Base-by-base conservation (phyloP, 2,329 filamentous ascomycete genomes). In the Emergomyces pasteurianus region DNA sequence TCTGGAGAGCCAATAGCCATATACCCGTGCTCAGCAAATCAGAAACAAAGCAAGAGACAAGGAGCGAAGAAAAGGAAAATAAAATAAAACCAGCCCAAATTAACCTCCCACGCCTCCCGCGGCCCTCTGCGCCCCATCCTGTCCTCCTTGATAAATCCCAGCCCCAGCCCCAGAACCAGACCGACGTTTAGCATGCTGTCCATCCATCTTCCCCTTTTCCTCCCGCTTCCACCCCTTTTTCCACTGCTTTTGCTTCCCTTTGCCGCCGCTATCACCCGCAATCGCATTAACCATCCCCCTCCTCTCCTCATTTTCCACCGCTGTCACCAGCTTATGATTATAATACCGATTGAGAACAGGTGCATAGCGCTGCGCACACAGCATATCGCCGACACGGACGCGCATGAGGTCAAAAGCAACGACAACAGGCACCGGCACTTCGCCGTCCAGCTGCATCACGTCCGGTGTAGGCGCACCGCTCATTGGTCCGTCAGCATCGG, bases 361-460 rank as follows among this genome's bases (percentile, higher is more conserved):
- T 16, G 80, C 80, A 67, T 81, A 83, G 31, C 79, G 78, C 66
- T 85, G 80, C 63, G 85, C 73, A 64, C 81, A 71, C 26, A 78
- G 75, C 47, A 86, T 81, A 62, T 86, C 83, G 18, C 80, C 78
- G 16, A 86, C 77, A 65, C 79, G 80, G 63, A 86, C 75, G 3
- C 81, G 78, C 83, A 87, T 86, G 63, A 84, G 83, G 69, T 87
- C 84, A 66, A 86, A 86, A 0, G 83, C 82, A 14, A 84, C 77
- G 26, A 78, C 77, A 46, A 85, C 76, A 55, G 82, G 83, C 72
- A 83, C 79, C 62, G 80, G 52, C n/a, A 54, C 34, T 8, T n/a
- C 31, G 10, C 23, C 49, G 34, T 52, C 49, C 49, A 74, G 47
- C 62, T 53, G 16, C 38, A 28, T 38, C 46, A 52, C 26, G 28